Conservation (phyloP, 2,329 filamentous ascomycete genomes). For the Fusarium agapanthi region DNA sequence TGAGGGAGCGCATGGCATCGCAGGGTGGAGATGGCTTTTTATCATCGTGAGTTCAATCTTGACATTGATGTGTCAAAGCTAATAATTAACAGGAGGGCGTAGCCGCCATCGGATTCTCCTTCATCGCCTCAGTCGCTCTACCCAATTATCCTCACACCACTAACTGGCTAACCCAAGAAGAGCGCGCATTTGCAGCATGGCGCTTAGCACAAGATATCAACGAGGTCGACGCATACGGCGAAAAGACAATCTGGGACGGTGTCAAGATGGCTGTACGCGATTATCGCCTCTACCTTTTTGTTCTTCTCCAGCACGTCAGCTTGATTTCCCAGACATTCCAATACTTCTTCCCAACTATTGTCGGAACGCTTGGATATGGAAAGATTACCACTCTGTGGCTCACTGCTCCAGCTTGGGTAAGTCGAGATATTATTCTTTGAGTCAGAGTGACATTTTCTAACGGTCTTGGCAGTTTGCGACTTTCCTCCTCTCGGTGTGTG, state of each 20-base stretch:
- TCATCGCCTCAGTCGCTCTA: conserved; percentile 49
- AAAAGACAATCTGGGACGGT: conserved; percentile 53
- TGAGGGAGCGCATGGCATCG: conserved; percentile 58
- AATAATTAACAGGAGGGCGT: conserved; percentile 45
- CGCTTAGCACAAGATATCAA: conserved; percentile 59
- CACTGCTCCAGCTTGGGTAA: conserved; percentile 65
- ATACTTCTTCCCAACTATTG: conserved; percentile 72
- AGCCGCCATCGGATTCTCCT: conserved; percentile 50
- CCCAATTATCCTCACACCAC: conserved; percentile 65
- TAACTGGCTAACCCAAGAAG: conserved; percentile 59
- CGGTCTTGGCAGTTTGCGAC: conserved; percentile 52
- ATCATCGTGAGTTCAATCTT: conserved; percentile 56
- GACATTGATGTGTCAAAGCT: rapidly evolving
- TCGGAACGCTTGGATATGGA: conserved; percentile 67
- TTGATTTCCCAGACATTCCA: conserved; percentile 66
- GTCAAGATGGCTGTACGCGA: conserved; percentile 59
- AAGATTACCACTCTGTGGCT: conserved; percentile 63
- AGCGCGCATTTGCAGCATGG: conserved; percentile 62
- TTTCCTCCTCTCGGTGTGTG: conserved; percentile 61
- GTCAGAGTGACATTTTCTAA: not conserved
- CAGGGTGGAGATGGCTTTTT: conserved; percentile 73
- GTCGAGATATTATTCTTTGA: too few relatives aligned
- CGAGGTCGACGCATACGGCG: conserved; percentile 52
- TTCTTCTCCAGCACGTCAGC: conserved; percentile 62
- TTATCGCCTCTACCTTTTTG: conserved; percentile 61